These are phyloP conservation scores for Parastagonospora avenae DNA, from an alignment of 2,329 filamentous ascomycete species.

Conservation along the genomic window DNA sequence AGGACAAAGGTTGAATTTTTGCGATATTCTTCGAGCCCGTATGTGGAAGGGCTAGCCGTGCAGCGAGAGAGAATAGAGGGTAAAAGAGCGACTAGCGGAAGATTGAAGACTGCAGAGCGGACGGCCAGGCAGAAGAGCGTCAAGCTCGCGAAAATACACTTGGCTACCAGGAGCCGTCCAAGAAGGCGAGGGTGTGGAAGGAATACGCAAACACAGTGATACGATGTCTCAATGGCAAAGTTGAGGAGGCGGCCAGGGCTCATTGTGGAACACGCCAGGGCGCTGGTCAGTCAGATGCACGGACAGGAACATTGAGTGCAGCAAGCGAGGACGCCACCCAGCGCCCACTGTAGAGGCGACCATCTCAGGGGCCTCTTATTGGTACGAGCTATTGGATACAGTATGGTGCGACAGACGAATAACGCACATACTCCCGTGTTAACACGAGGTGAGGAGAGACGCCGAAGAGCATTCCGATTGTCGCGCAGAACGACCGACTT, in stretches of 20 bases:
- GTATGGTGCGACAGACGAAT: slow-evolving; percentile 38
- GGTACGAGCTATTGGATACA: slow-evolving; percentile 23
- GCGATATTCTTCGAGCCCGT: background rate
- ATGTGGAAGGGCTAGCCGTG: slow-evolving; percentile 16
- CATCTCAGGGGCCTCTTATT: slow-evolving; percentile 25
- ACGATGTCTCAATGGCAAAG: slow-evolving; percentile 30
- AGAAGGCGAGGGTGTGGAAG: slow-evolving; percentile 20
- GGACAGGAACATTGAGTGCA: slow-evolving; percentile 23
- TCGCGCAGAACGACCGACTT: slow-evolving; percentile 1
- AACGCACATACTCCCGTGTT: slow-evolving; percentile 35
- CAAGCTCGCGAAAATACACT: slow-evolving; percentile 30
- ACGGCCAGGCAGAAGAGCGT: slow-evolving; percentile 28
- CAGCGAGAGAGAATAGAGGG: slow-evolving; percentile 12
- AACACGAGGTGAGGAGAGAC: slow-evolving; percentile 23
- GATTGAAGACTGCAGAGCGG: slow-evolving; percentile 10
- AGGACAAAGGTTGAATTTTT: no score
- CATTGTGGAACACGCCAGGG: slow-evolving; percentile 31
- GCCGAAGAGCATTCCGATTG: slow-evolving; percentile 5
- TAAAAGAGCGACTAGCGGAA: slow-evolving; percentile 25
- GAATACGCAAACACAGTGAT: slow-evolving; percentile 21
- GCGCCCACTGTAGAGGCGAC: slow-evolving; percentile 9
- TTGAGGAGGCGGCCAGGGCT: slow-evolving; percentile 28
- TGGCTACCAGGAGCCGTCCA: slow-evolving; percentile 19
- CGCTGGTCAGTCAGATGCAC: slow-evolving; percentile 24
- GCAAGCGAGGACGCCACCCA: slow-evolving; percentile 30